phyloP scores from a whole-genome alignment of 805 yeast genomes.

The Metschnikowia hibisci region DNA sequence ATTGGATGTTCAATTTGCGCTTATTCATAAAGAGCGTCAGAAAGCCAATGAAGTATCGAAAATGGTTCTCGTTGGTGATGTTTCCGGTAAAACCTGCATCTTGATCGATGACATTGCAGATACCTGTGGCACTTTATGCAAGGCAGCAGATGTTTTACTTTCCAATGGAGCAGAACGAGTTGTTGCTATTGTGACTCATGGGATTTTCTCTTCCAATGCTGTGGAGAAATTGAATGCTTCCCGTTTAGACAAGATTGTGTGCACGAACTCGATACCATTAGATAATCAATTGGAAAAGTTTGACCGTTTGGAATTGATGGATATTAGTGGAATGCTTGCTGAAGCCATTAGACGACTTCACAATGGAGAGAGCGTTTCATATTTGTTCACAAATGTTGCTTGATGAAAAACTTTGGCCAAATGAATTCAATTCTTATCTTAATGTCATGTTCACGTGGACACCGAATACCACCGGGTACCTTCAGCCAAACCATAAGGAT shows the following conservation, averaged over 20 bases:
- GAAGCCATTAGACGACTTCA: conserved; percentile 93
- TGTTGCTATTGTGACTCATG: conserved; percentile 93
- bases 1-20: conserved; percentile 87
- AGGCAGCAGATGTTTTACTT: conserved; percentile 85
- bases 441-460: conserved; percentile 4
- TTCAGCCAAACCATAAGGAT: conserved; percentile 62
- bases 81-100: conserved; percentile 73
- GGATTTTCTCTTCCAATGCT: conserved; percentile 86
- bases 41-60: conserved; percentile 91
- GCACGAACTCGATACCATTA: conserved; percentile 92
- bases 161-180: conserved; percentile 81
- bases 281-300: conserved; percentile 56
- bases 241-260: conserved; percentile 68
- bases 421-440: too few relatives aligned
- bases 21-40: conserved; percentile 94
- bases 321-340: conserved; percentile 81
- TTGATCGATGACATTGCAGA: conserved; percentile 98
- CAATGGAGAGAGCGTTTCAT: conserved; percentile 93
- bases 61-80: conserved; percentile 97
- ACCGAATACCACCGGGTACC: conserved; percentile 60
- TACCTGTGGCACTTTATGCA: conserved; percentile 94
- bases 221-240: conserved; percentile 65
- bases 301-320: conserved; percentile 73
- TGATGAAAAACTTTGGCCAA: conserved; percentile 13
- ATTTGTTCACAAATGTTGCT: conserved; percentile 65